Percentiles rank a stretch among this genome's conserved stretches.
phyloP scores from a whole-genome alignment of 352 stramenopile genomes.

The Pythium rishiriense region DNA sequence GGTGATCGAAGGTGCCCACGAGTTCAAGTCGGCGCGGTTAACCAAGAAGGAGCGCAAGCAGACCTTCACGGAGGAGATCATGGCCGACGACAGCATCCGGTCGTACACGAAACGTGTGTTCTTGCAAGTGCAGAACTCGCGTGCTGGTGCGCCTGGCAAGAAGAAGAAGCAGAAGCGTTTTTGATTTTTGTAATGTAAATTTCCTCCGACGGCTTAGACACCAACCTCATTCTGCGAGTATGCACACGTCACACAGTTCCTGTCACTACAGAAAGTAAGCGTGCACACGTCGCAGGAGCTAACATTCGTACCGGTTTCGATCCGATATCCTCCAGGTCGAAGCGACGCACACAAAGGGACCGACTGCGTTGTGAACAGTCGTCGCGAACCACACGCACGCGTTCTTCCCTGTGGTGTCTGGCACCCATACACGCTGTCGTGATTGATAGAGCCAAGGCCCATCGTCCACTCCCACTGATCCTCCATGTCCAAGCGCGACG shows the following conservation, averaged over 20 bases:
- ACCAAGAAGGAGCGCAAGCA: slow-evolving; percentile 91
- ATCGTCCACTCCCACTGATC: neutral
- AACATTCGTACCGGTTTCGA: slow-evolving; percentile 3
- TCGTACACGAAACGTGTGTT: slow-evolving; percentile 89
- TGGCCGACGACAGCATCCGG: slow-evolving; percentile 85
- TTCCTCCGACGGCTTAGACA: slow-evolving; percentile 2
- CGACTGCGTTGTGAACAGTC: slow-evolving; percentile 26
- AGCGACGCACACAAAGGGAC: slow-evolving; percentile 19
- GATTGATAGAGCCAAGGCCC: neutral
- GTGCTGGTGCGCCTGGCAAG: slow-evolving; percentile 35
- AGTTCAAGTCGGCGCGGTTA: slow-evolving; percentile 90
- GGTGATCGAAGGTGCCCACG: slow-evolving; percentile 90
- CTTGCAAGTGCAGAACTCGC: slow-evolving; percentile 63
- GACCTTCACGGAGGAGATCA: slow-evolving; percentile 95
- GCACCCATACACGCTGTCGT: neutral
- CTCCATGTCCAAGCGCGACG: slow-evolving; percentile 62
- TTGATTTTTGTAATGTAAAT: slow-evolving; percentile 26
- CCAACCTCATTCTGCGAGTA: slow-evolving; percentile 6
- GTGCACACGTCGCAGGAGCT: slow-evolving; percentile 21
- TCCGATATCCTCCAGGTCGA: slow-evolving; percentile 11
- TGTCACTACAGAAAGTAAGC: slow-evolving; percentile 4
- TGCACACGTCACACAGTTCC: slow-evolving; percentile 12
- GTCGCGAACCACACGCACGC: neutral
- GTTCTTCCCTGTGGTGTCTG: neutral
- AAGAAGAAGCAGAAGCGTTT: slow-evolving; percentile 51